Evolutionary conservation across 2,329 filamentous ascomycete species (phyloP).

Genomic region (Bipolaris sorokiniana): DNA sequence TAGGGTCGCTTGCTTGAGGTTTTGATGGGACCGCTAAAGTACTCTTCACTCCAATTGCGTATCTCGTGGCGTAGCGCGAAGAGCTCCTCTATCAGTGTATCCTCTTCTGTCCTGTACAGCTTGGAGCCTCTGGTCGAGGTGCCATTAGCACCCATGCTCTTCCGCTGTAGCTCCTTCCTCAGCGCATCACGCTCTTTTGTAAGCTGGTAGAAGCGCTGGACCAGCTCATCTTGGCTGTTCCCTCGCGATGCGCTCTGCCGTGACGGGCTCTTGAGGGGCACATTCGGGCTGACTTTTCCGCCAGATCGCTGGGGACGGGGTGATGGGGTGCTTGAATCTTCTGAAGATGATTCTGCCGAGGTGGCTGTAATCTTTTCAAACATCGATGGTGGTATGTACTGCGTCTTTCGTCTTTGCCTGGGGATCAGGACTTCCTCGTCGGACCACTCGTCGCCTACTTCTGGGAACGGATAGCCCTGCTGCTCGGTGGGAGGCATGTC

Average conservation of each 20-base stretch:
- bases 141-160: conserved; percentile 40
- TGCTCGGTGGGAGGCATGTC: conserved; percentile 26
- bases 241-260: conserved; percentile 39
- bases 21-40: conserved; percentile 40
- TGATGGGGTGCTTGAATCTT: conserved; percentile 32
- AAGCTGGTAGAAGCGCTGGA: conserved; percentile 48
- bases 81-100: conserved; percentile 45
- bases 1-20: conserved; percentile 40
- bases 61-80: conserved; percentile 45
- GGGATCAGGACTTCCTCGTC: conserved; percentile 48
- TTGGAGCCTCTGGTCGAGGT: conserved; percentile 34
- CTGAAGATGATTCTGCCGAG: conserved; percentile 35
- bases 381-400: conserved; percentile 36
- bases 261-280: conserved; percentile 47
- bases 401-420: conserved; percentile 35
- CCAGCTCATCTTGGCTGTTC: conserved; percentile 46
- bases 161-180: conserved; percentile 45
- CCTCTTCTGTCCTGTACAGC: conserved; percentile 46
- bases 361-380: conserved; percentile 32
- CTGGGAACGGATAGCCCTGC: conserved; percentile 37
- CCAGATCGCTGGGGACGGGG: conserved; percentile 26
- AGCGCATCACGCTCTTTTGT: conserved; percentile 47
- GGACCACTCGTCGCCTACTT: conserved; percentile 46
- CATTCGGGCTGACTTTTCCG: conserved; percentile 32
- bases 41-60: conserved; percentile 44